These are phyloP conservation scores for Orbilia oligospora DNA, from an alignment of 2,329 filamentous ascomycete species.

Conservation along the genomic window DNA sequence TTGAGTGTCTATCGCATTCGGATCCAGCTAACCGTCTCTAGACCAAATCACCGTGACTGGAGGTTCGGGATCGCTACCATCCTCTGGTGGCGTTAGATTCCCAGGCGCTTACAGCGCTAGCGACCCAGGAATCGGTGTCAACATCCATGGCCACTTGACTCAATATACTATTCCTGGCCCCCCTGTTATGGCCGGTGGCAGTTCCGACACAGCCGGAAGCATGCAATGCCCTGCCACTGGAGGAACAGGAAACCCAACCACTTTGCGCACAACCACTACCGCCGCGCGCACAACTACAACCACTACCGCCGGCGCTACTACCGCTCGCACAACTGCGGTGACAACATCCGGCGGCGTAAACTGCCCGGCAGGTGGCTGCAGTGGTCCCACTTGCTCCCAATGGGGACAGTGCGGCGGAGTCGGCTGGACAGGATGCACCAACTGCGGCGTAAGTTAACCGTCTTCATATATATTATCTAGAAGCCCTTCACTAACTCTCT, in stretches of 20 bases:
- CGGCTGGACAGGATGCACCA: constrained; percentile 55
- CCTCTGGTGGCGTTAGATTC: constrained; percentile 67
- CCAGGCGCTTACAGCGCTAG: constrained; percentile 70
- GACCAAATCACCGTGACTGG: constrained; percentile 70
- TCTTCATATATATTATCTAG: background rate
- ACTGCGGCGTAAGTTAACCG: constrained; percentile 43
- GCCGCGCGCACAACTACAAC: constrained; percentile 8
- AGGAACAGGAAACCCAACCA: constrained; percentile 26
- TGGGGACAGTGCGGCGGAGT: constrained; percentile 43
- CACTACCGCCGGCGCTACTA: constrained; percentile 1
- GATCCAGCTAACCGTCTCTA: constrained; percentile 21
- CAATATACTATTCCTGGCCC: constrained; percentile 68
- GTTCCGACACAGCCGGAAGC: constrained; percentile 32
- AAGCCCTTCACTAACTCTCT: background rate
- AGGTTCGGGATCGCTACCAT: constrained; percentile 68
- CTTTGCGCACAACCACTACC: constrained; percentile 21
- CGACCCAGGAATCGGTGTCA: constrained; percentile 71
- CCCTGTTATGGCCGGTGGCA: constrained; percentile 63
- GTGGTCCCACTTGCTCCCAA: constrained; percentile 27
- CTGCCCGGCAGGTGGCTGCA: constrained; percentile 11
- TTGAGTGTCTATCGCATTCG: background rate
- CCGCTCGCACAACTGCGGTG: background rate
- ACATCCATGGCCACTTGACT: constrained; percentile 67
- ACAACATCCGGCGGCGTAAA: constrained; percentile 28
- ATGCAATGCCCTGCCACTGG: constrained; percentile 42